Evolutionary conservation across 2,329 filamentous ascomycete species (phyloP).

Genomic region (Verticillium albo-atrum): DNA sequence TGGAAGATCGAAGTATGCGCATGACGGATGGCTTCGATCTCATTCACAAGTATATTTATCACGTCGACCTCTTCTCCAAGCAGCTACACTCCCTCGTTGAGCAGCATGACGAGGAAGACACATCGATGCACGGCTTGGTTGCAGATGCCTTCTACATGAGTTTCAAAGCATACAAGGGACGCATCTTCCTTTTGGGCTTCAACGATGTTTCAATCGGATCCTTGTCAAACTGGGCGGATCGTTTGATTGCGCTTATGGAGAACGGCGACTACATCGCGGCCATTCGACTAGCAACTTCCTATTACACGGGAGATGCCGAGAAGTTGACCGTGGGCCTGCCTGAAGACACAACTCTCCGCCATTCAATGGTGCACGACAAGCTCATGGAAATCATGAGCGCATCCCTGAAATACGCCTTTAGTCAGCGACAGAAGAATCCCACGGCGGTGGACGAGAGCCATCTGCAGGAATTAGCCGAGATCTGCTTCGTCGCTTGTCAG

Average conservation of each 20-base stretch:
- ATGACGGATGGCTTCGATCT: slow-evolving; percentile 95
- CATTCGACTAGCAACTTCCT: slow-evolving; percentile 84
- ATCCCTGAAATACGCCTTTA: slow-evolving; percentile 84
- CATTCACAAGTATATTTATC: slow-evolving; percentile 87
- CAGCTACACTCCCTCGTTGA: slow-evolving; percentile 85
- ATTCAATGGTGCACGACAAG: slow-evolving; percentile 81
- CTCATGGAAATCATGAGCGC: slow-evolving; percentile 90
- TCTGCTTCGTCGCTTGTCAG: slow-evolving; percentile 78
- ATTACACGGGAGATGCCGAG: slow-evolving; percentile 87
- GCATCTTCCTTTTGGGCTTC: slow-evolving; percentile 88
- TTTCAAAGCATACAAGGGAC: slow-evolving; percentile 90
- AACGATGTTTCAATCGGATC: slow-evolving; percentile 89
- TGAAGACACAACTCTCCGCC: slow-evolving; percentile 71
- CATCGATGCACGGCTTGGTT: slow-evolving; percentile 89
- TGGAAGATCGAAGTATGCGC: slow-evolving; percentile 84
- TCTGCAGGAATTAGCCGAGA: slow-evolving; percentile 73
- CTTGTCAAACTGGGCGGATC: slow-evolving; percentile 94
- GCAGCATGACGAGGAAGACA: slow-evolving; percentile 79
- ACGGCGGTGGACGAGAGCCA: slow-evolving; percentile 48
- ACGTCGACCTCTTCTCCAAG: slow-evolving; percentile 82
- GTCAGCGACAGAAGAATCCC: slow-evolving; percentile 52
- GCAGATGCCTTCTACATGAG: slow-evolving; percentile 99
- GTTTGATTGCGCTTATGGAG: slow-evolving; percentile 90
- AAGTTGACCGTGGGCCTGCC: slow-evolving; percentile 92
- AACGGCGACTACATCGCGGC: slow-evolving; percentile 92